Percentiles rank a stretch among this genome's conserved stretches.
Evolutionary conservation across 176 grass and related monocot genomes (phyloP).

Genomic region (Musa acuminata): DNA sequence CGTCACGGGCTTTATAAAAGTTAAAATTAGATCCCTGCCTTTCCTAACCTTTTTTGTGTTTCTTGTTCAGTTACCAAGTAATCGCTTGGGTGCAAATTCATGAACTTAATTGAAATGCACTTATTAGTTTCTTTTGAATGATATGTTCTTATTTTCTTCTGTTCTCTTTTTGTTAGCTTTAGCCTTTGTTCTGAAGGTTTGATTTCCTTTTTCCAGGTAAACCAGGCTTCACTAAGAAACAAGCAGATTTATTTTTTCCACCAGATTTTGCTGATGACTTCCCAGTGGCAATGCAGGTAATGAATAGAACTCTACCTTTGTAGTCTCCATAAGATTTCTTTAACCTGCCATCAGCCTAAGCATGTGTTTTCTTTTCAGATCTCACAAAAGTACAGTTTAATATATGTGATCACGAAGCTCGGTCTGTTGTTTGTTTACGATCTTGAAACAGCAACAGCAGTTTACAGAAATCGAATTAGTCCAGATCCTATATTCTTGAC

Average conservation of each 20-base stretch:
- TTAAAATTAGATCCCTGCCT: no score
- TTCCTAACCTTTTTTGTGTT: no score
- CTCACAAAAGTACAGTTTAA: slow-evolving; percentile 90
- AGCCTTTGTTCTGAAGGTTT: no score
- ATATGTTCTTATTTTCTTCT: no score
- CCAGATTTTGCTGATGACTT: slow-evolving; percentile 97
- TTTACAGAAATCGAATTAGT: slow-evolving; percentile 98
- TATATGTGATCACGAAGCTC: slow-evolving; percentile 95
- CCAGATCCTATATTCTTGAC: slow-evolving; percentile 98
- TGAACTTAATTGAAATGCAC: no score
- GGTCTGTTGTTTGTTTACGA: slow-evolving; percentile 96
- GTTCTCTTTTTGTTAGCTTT: background rate
- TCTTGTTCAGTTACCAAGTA: no score
- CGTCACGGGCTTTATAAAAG: no score
- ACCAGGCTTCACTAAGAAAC: slow-evolving; percentile 91
- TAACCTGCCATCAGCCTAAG: no score
- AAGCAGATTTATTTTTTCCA: slow-evolving; percentile 90
- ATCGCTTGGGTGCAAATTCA: no score
- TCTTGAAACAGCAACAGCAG: slow-evolving; percentile 78
- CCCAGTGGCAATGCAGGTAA: slow-evolving; percentile 96
- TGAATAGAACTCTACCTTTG: background rate
- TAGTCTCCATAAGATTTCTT: background rate
- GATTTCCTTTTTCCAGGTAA: slow-evolving; percentile 46
- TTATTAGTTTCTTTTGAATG: no score
- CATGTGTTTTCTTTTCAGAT: slow-evolving; percentile 33